These are phyloP conservation scores for Backusella mclennaniae DNA, from an alignment of 192 early-diverging fungal genomes.

Conservation along the genomic window DNA sequence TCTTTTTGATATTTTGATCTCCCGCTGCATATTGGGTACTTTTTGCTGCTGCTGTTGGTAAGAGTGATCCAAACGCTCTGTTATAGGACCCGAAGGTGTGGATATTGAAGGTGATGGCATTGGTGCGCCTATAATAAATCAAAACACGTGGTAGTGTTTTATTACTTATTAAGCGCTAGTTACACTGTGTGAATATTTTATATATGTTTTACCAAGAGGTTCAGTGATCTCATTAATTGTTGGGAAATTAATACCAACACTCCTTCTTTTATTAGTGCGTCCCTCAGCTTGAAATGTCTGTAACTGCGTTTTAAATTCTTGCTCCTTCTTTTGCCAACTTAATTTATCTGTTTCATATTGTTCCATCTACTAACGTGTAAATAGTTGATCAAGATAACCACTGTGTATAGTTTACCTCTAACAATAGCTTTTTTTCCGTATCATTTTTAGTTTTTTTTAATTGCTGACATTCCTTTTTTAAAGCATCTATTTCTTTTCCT, in stretches of 20 bases:
- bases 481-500: slow-evolving; percentile 30
- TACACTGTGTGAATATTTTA: background rate
- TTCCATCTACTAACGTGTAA: slow-evolving; percentile 14
- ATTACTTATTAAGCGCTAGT: background rate
- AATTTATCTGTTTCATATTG: slow-evolving; percentile 41
- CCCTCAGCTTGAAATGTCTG: slow-evolving; percentile 20
- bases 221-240: background rate
- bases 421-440: slow-evolving; percentile 36
- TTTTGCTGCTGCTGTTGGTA: background rate
- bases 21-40: background rate
- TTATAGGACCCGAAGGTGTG: background rate
- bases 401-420: slow-evolving; percentile 17
- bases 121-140: slow-evolving; percentile 1
- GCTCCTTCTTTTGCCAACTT: slow-evolving; percentile 44
- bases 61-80: background rate
- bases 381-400: background rate
- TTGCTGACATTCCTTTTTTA: slow-evolving; percentile 36
- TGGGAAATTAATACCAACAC: slow-evolving; percentile 20
- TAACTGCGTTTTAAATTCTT: slow-evolving; percentile 28
- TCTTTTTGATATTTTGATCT: background rate
- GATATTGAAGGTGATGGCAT: slow-evolving; percentile 7
- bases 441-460: slow-evolving; percentile 39
- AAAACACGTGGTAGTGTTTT: slow-evolving; percentile 2
- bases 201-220: background rate
- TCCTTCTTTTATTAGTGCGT: slow-evolving; percentile 29